Percentiles rank a stretch among this genome's conserved stretches.
Conservation (phyloP, 2,329 filamentous ascomycete genomes). For the Calonectria honghensis region DNA sequence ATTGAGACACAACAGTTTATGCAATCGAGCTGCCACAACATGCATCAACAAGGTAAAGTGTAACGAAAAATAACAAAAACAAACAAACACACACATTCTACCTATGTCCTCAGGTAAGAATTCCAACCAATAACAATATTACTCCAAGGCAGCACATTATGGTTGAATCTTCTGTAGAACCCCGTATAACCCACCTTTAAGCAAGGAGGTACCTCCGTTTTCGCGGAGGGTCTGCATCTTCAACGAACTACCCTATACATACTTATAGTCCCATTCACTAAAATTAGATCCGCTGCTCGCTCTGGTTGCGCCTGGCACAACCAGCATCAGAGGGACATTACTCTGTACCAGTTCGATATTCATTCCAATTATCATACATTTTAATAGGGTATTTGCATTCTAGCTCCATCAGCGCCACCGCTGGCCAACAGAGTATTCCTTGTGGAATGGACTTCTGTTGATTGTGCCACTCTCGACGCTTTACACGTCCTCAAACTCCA, state of each 20-base stretch:
- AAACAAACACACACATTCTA: no score
- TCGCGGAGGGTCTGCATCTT: not conserved
- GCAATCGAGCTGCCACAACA: not conserved
- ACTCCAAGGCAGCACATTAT: not conserved
- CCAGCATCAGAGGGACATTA: not conserved
- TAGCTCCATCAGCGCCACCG: not conserved
- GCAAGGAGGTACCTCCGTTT: no score
- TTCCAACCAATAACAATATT: not conserved
- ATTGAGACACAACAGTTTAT: no score
- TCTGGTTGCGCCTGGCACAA: not conserved
- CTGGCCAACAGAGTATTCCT: conserved; percentile 1
- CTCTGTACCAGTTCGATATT: not conserved
- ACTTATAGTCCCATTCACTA: not conserved
- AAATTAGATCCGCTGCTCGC: not conserved
- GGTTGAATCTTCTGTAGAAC: no score
- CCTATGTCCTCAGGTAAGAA: no score
- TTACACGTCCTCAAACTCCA: conserved; percentile 77
- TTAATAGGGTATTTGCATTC: conserved; percentile 33
- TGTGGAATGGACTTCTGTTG: not conserved
- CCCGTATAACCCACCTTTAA: no score
- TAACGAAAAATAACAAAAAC: no score
- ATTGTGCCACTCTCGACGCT: not conserved
- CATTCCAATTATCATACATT: conserved; percentile 34
- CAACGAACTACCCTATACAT: not conserved
- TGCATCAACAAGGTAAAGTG: not conserved